Percentiles rank a stretch among this genome's conserved stretches.
Conservation (phyloP, 2,329 filamentous ascomycete genomes). For the Colletotrichum sp. region DNA sequence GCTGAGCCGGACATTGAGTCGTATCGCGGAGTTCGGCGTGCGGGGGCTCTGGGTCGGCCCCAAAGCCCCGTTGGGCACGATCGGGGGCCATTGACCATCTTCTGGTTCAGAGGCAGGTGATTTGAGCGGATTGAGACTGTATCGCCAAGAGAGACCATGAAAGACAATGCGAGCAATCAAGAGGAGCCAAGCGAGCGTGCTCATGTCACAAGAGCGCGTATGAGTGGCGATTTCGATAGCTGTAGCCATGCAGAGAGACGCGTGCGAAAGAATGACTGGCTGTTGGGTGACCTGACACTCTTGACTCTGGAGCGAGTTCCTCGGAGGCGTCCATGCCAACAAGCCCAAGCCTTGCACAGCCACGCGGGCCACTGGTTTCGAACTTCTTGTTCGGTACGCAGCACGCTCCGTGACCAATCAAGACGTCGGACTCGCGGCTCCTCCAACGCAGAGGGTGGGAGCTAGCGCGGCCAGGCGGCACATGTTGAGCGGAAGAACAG, state of each 20-base stretch:
- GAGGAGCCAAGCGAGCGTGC: background rate
- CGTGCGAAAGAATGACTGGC: background rate
- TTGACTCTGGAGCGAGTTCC: background rate
- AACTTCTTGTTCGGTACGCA: background rate
- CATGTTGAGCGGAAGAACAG: background rate
- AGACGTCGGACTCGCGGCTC: background rate
- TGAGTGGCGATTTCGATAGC: background rate
- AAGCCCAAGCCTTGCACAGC: conserved; percentile 14
- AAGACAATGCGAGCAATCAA: background rate
- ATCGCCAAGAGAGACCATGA: background rate
- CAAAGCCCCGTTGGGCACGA: background rate
- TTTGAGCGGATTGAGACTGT: background rate
- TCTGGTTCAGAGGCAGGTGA: background rate
- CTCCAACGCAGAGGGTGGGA: background rate
- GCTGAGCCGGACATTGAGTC: background rate
- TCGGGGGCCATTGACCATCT: background rate
- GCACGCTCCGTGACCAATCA: background rate
- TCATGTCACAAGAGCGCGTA: conserved; percentile 10
- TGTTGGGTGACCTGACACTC: background rate
- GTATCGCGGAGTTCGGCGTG: background rate
- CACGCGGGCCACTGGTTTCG: conserved; percentile 2
- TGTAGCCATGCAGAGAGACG: background rate
- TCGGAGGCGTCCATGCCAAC: background rate
- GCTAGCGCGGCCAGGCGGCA: background rate
- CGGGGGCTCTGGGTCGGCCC: background rate